Conservation (phyloP, 225 moss, liverwort and hornwort genomes). For the Marchantia paleacea region DNA sequence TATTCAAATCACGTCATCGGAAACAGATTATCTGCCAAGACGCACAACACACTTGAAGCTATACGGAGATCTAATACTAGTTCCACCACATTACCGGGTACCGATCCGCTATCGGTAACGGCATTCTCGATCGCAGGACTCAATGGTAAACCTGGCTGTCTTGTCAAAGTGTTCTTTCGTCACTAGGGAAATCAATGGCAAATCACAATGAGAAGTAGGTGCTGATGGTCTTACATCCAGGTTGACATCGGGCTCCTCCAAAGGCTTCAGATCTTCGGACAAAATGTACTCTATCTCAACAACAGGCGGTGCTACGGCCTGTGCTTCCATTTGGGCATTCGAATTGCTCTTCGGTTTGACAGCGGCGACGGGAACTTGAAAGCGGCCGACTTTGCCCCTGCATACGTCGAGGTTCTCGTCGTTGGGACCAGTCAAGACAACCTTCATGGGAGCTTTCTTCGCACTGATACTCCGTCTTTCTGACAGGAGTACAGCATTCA, state of each 20-base stretch:
- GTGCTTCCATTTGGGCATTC: constrained; percentile 37
- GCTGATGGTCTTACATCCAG: constrained; percentile 52
- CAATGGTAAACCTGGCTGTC: neutral
- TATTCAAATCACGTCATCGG: neutral
- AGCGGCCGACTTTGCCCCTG: constrained; percentile 18
- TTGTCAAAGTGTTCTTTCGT: neutral
- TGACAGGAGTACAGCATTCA: constrained; percentile 56
- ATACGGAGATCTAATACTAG: neutral
- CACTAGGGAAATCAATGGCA: neutral
- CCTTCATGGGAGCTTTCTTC: constrained; percentile 66
- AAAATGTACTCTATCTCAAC: constrained; percentile 77
- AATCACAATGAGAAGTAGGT: neutral
- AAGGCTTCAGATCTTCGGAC: constrained; percentile 79
- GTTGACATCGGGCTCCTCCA: constrained; percentile 56
- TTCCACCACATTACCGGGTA: neutral
- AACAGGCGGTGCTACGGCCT: constrained; percentile 37
- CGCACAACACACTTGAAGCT: neutral
- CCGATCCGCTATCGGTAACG: neutral
- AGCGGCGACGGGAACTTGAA: constrained; percentile 8
- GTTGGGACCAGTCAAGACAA: constrained; percentile 56
- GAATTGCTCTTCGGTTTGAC: constrained; percentile 29
- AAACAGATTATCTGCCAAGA: neutral
- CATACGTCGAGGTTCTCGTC: constrained; percentile 71
- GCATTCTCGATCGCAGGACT: neutral
- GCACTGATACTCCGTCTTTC: constrained; percentile 50